Base-by-base conservation (phyloP, 2,329 filamentous ascomycete genomes). In the Endothia cerciana region DNA sequence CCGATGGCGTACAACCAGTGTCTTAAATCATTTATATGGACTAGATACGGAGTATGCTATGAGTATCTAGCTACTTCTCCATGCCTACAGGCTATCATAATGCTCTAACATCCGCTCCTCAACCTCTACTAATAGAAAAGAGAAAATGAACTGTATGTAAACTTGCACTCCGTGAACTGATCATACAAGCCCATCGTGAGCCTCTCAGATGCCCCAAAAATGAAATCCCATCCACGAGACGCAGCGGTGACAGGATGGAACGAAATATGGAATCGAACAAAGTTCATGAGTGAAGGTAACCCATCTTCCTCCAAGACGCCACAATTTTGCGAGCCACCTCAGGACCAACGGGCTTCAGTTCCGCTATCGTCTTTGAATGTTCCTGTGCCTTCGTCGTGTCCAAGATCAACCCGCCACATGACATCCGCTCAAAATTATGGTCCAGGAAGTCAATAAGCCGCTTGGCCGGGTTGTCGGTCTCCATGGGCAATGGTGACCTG, bases 371-470 rank as follows among this genome's bases (percentile, higher is more conserved):
- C 2, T 7, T 1, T 19, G 71, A 72, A 33, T 75, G 70, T 64
- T 73, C 67, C 30, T 66, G 57, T 4, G 68, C 62, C 51, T 70
- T 71, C 51, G 55, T 62, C 45, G 71, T 72, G 45, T 72, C 73
- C 53, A 75, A 66, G 11, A 76, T 43, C 38, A 76, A 55, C 0
- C 73, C 73, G 7, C 73, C 74, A 38, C 71, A 75, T 1, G 70
- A 70, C 73, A 76, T 75, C 38, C 73, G 69, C 33, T 70, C 25
- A 57, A 73, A 76, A 57, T 75, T 67, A 45, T 66, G 67, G 11
- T 72, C 70, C 30, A 76, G 62, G 64, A 76, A 76, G 36, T 75
- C 74, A 1, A 17, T 13, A 19, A 73, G 45, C 43, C 30, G 45
- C n/a, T 60, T 65, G 0, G 74, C 74, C 2, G 74, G 75, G 57